These are phyloP conservation scores for Macadamia tetraphylla DNA, from an alignment of 164 flowering plant species.

Conservation along the genomic window DNA sequence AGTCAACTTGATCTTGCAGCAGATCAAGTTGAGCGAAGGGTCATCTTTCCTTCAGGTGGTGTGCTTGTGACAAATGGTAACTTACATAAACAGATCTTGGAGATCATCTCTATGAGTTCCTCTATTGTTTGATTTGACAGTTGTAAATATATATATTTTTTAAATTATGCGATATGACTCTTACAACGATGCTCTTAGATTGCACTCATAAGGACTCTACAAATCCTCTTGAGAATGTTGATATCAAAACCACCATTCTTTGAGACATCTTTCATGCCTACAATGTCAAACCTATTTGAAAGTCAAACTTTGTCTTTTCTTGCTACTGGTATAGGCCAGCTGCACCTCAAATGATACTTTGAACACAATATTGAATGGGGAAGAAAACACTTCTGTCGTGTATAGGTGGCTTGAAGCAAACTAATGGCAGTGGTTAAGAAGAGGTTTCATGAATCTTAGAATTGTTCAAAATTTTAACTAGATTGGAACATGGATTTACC, in stretches of 20 bases:
- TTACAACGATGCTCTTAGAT: too few relatives aligned
- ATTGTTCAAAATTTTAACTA: too few relatives aligned
- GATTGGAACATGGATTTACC: too few relatives aligned
- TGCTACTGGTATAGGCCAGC: neutral
- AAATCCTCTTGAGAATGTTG: neutral
- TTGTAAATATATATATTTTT: neutral
- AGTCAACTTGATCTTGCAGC: conserved; percentile 62
- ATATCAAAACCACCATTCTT: neutral
- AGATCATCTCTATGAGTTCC: conserved; percentile 37
- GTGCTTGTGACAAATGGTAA: conserved; percentile 65
- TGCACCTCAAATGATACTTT: neutral
- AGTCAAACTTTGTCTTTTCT: conserved; percentile 2
- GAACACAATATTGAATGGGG: neutral
- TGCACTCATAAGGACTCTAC: too few relatives aligned
- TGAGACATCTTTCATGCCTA: neutral
- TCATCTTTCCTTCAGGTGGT: conserved; percentile 70
- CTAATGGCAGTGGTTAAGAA: neutral
- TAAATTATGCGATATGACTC: neutral
- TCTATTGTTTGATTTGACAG: conserved; percentile 17
- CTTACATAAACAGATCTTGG: conserved; percentile 49
- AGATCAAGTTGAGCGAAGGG: conserved; percentile 59
- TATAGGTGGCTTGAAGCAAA: neutral
- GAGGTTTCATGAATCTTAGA: too few relatives aligned
- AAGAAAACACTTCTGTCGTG: neutral
- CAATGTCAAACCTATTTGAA: too few relatives aligned